Evolutionary conservation across 2,329 filamentous ascomycete species (phyloP).

Genomic region (Pyricularia pennisetigena): DNA sequence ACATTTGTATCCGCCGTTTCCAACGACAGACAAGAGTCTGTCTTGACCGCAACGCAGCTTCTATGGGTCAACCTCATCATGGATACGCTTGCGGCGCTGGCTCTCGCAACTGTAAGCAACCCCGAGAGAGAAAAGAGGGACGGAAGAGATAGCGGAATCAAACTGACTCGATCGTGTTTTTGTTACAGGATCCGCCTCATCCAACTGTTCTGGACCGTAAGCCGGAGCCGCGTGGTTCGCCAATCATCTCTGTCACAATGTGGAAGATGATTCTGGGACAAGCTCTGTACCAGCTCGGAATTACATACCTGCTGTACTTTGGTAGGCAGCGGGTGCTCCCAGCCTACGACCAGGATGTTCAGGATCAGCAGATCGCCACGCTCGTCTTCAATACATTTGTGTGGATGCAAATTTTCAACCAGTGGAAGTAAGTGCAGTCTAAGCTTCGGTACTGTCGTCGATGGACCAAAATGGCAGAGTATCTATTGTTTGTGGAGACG

Average conservation of each 20-base stretch:
- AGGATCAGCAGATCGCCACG: constrained; percentile 25
- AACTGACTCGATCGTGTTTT: constrained; percentile 17
- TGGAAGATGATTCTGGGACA: constrained; percentile 99
- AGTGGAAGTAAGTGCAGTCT: constrained; percentile 37
- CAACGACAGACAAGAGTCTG: constrained; percentile 57
- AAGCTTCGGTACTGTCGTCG: too few species aligned
- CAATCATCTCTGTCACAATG: constrained; percentile 75
- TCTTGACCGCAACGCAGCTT: constrained; percentile 58
- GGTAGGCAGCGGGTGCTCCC: constrained; percentile 44
- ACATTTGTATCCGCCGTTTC: constrained; percentile 83
- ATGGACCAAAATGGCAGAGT: background rate
- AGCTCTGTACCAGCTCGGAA: constrained; percentile 76
- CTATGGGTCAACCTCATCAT: constrained; percentile 97
- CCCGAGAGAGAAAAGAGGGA: background rate
- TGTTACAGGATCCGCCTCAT: constrained; percentile 59
- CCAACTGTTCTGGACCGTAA: constrained; percentile 72
- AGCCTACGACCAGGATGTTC: constrained; percentile 28
- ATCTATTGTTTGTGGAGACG: background rate
- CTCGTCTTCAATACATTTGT: constrained; percentile 63
- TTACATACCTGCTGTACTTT: constrained; percentile 72
- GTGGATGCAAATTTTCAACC: constrained; percentile 66
- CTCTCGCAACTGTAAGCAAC: constrained; percentile 50
- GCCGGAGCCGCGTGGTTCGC: constrained; percentile 46
- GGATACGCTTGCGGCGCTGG: constrained; percentile 87
- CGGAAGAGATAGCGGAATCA: background rate